A percentile compares a stretch with the other conserved stretches of the same genome.
phyloP scores from a whole-genome alignment of 2,329 filamentous ascomycete genomes.

The Pestalotiopsis sp. region DNA sequence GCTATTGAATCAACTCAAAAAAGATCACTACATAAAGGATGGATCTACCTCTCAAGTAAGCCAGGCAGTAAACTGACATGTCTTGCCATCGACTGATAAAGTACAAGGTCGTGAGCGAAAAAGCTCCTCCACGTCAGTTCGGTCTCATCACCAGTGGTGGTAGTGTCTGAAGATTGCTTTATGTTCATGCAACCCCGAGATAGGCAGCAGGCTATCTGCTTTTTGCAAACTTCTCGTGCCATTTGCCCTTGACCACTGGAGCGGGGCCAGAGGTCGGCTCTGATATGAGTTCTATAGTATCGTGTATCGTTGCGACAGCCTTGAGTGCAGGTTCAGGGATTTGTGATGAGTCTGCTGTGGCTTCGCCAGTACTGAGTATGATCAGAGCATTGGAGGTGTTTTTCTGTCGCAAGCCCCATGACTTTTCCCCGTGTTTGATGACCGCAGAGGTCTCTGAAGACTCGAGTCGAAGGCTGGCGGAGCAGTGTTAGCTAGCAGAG shows the following conservation, averaged over 20 bases:
- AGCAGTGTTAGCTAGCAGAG: slow-evolving; percentile 12
- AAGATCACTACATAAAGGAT: too few relatives aligned
- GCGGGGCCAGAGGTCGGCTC: slow-evolving; percentile 37
- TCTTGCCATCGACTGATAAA: too few relatives aligned
- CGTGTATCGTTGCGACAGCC: slow-evolving; percentile 59
- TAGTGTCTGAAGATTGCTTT: too few relatives aligned
- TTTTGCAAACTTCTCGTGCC: slow-evolving; percentile 62
- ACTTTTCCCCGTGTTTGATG: slow-evolving; percentile 53
- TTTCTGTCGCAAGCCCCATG: slow-evolving; percentile 65
- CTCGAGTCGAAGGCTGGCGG: slow-evolving; percentile 49
- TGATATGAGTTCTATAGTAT: slow-evolving; percentile 62
- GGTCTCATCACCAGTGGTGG: too few relatives aligned
- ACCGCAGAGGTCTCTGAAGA: slow-evolving; percentile 55
- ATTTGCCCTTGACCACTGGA: slow-evolving; percentile 50
- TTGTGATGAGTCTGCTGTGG: slow-evolving; percentile 15
- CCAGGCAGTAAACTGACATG: too few relatives aligned
- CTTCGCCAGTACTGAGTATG: slow-evolving; percentile 45
- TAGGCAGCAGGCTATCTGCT: slow-evolving; percentile 36
- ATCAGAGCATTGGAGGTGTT: slow-evolving; percentile 71
- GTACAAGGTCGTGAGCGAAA: too few relatives aligned
- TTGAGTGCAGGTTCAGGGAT: slow-evolving; percentile 42
- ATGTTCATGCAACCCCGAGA: too few relatives aligned
- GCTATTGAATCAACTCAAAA: too few relatives aligned
- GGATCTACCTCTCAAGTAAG: too few relatives aligned
- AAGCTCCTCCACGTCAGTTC: too few relatives aligned